Evolutionary conservation across 2,329 filamentous ascomycete genomes (phyloP).

Genomic region (Colletotrichum noveboracense): DNA sequence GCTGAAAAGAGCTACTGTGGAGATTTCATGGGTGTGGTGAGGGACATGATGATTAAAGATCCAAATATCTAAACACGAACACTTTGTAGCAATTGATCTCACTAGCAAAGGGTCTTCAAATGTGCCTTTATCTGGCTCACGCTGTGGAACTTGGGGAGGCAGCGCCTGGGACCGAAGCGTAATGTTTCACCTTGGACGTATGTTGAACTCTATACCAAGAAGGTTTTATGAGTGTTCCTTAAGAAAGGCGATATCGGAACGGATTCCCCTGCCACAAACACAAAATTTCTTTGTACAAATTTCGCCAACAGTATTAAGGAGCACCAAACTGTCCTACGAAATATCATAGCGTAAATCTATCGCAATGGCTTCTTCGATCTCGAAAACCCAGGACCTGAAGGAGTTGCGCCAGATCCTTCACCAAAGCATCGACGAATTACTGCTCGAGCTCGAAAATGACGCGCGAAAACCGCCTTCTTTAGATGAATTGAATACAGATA

Average conservation of each 20-base stretch:
- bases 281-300: neutral
- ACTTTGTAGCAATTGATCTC: neutral
- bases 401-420: neutral
- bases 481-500: neutral
- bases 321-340: neutral
- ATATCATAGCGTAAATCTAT: neutral
- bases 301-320: neutral
- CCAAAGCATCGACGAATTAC: neutral
- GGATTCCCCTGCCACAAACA: accelerated
- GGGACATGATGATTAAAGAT: neutral
- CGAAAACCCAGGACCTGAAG: neutral
- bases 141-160: neutral
- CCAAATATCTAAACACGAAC: neutral
- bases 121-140: neutral
- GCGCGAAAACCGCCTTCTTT: neutral
- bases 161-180: neutral
- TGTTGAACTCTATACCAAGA: neutral
- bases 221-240: neutral
- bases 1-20: neutral
- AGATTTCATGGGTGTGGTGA: neutral
- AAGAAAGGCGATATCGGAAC: neutral
- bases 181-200: neutral
- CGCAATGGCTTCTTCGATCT: neutral
- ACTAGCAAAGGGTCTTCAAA: neutral
- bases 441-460: neutral